These are phyloP conservation scores for Knoxia roxburghii DNA, from an alignment of 257 asterid species.

Conservation along the genomic window DNA sequence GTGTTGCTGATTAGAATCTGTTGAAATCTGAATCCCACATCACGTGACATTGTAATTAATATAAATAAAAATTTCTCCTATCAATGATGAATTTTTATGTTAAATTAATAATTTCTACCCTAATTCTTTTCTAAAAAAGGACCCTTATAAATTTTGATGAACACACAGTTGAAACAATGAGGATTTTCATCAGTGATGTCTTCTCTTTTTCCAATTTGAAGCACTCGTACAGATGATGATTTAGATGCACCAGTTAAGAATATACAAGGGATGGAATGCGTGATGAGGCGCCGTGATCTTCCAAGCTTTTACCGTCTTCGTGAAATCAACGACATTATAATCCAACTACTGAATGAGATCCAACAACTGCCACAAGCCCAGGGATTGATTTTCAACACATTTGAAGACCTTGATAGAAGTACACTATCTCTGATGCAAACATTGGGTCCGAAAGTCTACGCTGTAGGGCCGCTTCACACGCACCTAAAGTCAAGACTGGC, in stretches of 20 bases:
- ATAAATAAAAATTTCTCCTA: too few species aligned
- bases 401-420: constrained; percentile 49
- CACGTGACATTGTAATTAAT: too few species aligned
- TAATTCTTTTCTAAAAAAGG: too few species aligned
- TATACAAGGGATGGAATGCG: constrained; percentile 52
- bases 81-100: too few species aligned
- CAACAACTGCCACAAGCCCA: constrained; percentile 37
- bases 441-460: constrained; percentile 41
- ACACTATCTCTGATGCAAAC: constrained; percentile 29
- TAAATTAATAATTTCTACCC: too few species aligned
- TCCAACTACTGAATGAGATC: constrained; percentile 28
- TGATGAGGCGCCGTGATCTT: constrained; percentile 59
- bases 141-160: too few species aligned
- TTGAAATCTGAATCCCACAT: too few species aligned
- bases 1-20: too few species aligned
- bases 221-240: constrained; percentile 28
- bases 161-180: too few species aligned
- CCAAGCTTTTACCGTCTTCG: constrained; percentile 47
- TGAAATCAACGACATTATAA: constrained; percentile 16
- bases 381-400: constrained; percentile 68
- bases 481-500: constrained; percentile 31
- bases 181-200: too few species aligned
- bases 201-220: not conserved
- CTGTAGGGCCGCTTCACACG: constrained; percentile 60
- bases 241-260: constrained; percentile 35